A percentile compares a stretch with the other conserved stretches of the same genome.
Conservation (phyloP, 176 grass and related monocot species). For the Ensete ventricosum region DNA sequence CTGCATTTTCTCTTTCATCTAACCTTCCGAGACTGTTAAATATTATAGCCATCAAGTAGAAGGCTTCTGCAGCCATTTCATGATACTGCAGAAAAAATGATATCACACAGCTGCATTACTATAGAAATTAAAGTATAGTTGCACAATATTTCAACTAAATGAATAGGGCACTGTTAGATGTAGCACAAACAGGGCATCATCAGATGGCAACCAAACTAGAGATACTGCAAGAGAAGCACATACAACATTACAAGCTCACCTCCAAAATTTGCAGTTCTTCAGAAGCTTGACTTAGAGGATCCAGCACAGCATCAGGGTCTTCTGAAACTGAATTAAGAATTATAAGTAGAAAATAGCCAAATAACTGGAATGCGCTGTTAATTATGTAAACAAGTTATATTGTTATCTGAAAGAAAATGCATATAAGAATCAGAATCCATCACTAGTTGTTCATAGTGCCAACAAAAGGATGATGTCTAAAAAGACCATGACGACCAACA, state of each 20-base stretch:
- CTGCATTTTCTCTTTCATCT: slow-evolving; percentile 60
- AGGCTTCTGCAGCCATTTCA: slow-evolving; percentile 79
- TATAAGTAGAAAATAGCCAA: neutral
- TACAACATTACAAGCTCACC: slow-evolving; percentile 27
- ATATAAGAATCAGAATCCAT: neutral
- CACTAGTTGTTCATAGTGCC: neutral
- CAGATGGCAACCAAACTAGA: neutral
- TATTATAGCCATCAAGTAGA: slow-evolving; percentile 64
- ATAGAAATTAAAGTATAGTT: neutral
- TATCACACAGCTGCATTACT: neutral
- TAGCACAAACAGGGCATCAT: neutral
- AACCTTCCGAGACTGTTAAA: slow-evolving; percentile 50
- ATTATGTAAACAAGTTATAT: neutral
- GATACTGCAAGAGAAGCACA: neutral
- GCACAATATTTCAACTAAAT: neutral
- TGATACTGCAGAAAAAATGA: slow-evolving; percentile 43
- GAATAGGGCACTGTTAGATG: neutral
- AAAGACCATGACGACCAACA: too few species aligned
- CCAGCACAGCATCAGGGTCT: slow-evolving; percentile 59
- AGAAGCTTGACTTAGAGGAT: slow-evolving; percentile 65
- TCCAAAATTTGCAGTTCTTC: slow-evolving; percentile 83
- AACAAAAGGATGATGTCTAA: too few species aligned
- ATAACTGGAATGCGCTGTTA: neutral
- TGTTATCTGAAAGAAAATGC: neutral
- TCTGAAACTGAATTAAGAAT: slow-evolving; percentile 37